phyloP scores from a whole-genome alignment of 139 green algal genomes.

The Zygnema circumcarinatum region DNA sequence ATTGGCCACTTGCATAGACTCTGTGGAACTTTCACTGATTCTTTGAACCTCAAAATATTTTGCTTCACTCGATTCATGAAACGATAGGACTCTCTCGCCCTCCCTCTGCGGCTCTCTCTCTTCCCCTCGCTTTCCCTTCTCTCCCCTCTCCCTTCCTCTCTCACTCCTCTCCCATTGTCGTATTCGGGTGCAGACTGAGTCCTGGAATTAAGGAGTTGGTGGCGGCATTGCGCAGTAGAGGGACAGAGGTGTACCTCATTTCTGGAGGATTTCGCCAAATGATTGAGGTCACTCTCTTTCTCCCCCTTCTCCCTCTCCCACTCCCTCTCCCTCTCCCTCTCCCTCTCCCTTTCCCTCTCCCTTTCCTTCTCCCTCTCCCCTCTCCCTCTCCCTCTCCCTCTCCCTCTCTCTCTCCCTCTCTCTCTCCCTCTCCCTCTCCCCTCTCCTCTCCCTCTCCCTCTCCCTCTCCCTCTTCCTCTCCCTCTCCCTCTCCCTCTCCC shows the following conservation, averaged over 20 bases:
- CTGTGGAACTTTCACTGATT: too few relatives aligned
- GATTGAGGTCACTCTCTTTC: conserved; percentile 67
- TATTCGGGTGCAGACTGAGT: conserved; percentile 40
- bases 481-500: too few relatives aligned
- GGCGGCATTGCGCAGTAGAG: conserved; percentile 65
- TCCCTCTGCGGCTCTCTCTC: too few relatives aligned
- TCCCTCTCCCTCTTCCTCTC: too few relatives aligned
- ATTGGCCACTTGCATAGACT: too few relatives aligned
- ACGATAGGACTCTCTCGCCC: too few relatives aligned
- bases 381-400: not conserved
- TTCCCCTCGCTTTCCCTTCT: not conserved
- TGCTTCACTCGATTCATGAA: not conserved
- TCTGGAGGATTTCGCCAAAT: conserved; percentile 93
- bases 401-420: too few relatives aligned
- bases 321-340: conserved; percentile 2
- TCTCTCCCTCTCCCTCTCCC: too few relatives aligned
- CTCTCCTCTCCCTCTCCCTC: too few relatives aligned
- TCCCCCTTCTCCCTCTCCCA: not conserved
- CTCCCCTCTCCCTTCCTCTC: too few relatives aligned
- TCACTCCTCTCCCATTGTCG: not conserved
- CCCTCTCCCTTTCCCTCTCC: not conserved
- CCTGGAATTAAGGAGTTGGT: conserved; percentile 91
- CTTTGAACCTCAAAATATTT: not conserved
- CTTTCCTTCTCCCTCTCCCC: not conserved
- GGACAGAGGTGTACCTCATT: conserved; percentile 89